Evolutionary conservation across 441 rosid species (phyloP).

Genomic region (Jatropha multifida): DNA sequence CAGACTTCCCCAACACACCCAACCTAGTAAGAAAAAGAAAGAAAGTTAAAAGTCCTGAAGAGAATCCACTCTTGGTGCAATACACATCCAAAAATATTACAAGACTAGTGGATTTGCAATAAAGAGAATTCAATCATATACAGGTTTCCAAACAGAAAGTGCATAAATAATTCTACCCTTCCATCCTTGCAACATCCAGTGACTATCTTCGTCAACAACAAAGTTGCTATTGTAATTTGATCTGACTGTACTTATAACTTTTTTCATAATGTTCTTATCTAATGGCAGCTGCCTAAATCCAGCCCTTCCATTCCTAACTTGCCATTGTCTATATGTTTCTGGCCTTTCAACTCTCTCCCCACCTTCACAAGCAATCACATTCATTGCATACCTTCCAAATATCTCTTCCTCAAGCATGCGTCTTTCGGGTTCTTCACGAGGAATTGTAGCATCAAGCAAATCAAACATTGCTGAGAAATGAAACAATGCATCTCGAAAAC

Average conservation of each 20-base stretch:
- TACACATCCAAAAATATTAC: background rate
- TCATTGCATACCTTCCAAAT: conserved; percentile 40
- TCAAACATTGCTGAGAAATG: conserved; percentile 51
- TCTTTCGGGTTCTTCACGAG: conserved; percentile 43
- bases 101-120: background rate
- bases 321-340: conserved; percentile 83
- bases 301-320: conserved; percentile 54
- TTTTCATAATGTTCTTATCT: conserved; percentile 44
- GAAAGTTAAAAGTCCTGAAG: background rate
- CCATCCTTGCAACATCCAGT: conserved; percentile 93
- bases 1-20: no score
- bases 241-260: conserved; percentile 34
- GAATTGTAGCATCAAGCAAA: conserved; percentile 30
- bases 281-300: conserved; percentile 65
- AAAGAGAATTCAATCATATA: conserved; percentile 1
- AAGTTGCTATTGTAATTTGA: conserved; percentile 42
- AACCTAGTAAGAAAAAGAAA: background rate
- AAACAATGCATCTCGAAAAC: conserved; percentile 49
- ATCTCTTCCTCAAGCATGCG: conserved; percentile 43
- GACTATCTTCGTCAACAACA: conserved; percentile 54
- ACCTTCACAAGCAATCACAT: conserved; percentile 56
- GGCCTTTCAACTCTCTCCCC: conserved; percentile 64
- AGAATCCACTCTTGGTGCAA: background rate
- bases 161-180: conserved; percentile 73
- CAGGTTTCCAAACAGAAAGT: conserved; percentile 62